Evolutionary conservation across 768 basidiomycete species (phyloP), one percentile per base, ranked within the genome.

Genomic region (Rhizopogon vesiculosus): DNA sequence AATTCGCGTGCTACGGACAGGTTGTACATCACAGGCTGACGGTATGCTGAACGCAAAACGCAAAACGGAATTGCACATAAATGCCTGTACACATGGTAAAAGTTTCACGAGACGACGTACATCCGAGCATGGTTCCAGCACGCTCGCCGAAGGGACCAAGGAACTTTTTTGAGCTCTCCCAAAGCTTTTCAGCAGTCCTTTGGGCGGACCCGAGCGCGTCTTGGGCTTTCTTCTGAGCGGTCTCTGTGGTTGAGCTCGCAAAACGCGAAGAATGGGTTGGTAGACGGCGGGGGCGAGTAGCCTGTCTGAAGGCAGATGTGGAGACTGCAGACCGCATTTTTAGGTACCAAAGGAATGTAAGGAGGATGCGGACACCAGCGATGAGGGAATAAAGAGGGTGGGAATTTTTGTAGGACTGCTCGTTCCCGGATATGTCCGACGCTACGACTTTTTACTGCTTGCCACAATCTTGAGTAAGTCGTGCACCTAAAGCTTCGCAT

Each of bases 1-100:
- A 96, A 62, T 66, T 93, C 91, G 51, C 85, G 83, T 18, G 82
- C 76, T 46, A 95, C 90, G 52, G 85, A 67, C 29, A 89, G 74
- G 75, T 93, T 93, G 78, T 93, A 93, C 29, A 81, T 57, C 38
- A 93, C 66, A 5, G 91, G 91, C 65, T 89, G 78, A 58, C 84
- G 83, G 76, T 92, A 91, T 9, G 84, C 92, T 83, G 57, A 38
- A 22, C 5, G 16, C 31, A 19, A 45, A 46, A 9, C 9, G 25
- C 25, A 9, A 10, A 9, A 35, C 33, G 33, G 33, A 22, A 19
- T 15, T 10, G 15, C 13, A 45, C 7, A 35, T 40, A 10, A n/a
- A 43, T 31, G n/a, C 51, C 19, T 43, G 29, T n/a, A n/a, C 43
- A 5, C 25, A 54, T 33, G 13, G 10, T 13, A 38, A 16, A 28